Evolutionary conservation across 106 monocot genomes (phyloP), one percentile per base, ranked within the genome.

Genomic region (Apostasia shenzhenica): DNA sequence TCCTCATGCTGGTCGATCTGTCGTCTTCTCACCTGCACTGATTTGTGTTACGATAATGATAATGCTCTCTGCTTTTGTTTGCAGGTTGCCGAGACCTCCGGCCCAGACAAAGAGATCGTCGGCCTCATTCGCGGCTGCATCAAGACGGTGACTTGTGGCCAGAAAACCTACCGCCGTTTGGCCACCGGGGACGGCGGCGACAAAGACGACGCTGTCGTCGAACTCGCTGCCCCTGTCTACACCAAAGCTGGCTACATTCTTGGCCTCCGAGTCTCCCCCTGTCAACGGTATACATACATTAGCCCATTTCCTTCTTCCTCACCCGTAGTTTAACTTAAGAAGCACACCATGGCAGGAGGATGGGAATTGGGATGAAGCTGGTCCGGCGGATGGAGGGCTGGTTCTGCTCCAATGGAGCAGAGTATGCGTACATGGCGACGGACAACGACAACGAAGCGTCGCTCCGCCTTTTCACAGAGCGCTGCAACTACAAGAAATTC

Each of bases 381-480:
- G 92, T 92, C 14, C 44, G 10, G 8, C 7, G 46, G n/a, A 66
- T 92, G 71, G 92, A 92, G 70, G 65, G 74, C 41, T 92, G 92
- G 92, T 92, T 92, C 69, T 2, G 68, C 3, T 55, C 63, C 11
- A 81, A 61, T 47, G 88, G 80, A 1, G 88, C 82, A 7, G 92
- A 92, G 71, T 92, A 92, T 74, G 61, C 88, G 2, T 92, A 92
- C 83, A 92, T 92, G 88, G 92, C 92, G 2, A 92, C 92, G 2
- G 88, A 85, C 48, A 83, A 79, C 8, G 85, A 73, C 78, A 92
- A 92, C 85, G 78, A 76, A n/a, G 79, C 88, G 5, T 88, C 85
- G 0, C 7, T 92, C 56, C 38, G 57, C 2, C 83, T 92, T 10
- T 92, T 92, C 76, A 88, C 80, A n/a, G 76, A 50, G 0, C 67